Conservation (phyloP, 2,329 filamentous ascomycete species). For the Stachybotrys elegans region DNA sequence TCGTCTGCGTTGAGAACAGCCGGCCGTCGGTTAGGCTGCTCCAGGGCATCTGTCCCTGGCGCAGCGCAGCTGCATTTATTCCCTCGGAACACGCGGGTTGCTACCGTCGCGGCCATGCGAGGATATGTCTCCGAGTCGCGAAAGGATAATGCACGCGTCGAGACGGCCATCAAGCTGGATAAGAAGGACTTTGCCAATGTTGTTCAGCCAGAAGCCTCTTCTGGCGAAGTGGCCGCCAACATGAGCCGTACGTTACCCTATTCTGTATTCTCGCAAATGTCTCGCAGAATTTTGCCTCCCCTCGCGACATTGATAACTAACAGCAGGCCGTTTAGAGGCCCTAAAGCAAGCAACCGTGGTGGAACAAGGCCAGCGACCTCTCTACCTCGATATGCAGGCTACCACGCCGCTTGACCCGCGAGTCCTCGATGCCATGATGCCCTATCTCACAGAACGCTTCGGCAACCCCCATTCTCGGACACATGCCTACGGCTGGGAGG, state of each 20-base stretch:
- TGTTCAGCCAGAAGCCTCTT: too few species aligned
- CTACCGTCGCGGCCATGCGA: slow-evolving; percentile 37
- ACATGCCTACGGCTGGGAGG: slow-evolving; percentile 98
- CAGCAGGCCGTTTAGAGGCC: slow-evolving; percentile 47
- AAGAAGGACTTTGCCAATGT: slow-evolving; percentile 73
- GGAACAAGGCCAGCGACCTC: slow-evolving; percentile 87
- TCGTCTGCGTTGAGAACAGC: slow-evolving; percentile 71
- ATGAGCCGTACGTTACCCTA: slow-evolving; percentile 58
- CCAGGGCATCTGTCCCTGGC: slow-evolving; percentile 31
- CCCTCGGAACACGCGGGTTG: slow-evolving; percentile 22
- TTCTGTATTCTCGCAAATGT: too few species aligned
- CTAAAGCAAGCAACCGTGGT: slow-evolving; percentile 89
- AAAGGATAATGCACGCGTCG: slow-evolving; percentile 75
- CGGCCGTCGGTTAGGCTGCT: slow-evolving; percentile 51
- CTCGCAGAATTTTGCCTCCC: not conserved
- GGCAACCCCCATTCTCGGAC: slow-evolving; percentile 97
- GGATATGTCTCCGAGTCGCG: slow-evolving; percentile 82
- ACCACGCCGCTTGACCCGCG: slow-evolving; percentile 93
- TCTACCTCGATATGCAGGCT: slow-evolving; percentile 98
- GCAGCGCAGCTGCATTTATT: slow-evolving; percentile 23
- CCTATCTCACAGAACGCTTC: slow-evolving; percentile 87
- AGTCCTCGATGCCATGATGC: slow-evolving; percentile 94
- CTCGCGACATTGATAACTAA: slow-evolving; percentile 2
- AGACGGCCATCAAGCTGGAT: slow-evolving; percentile 80
- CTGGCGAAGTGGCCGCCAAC: slow-evolving; percentile 67